Conservation (phyloP, 2,329 filamentous ascomycete species). For the Verticillium nonalfalfae region DNA sequence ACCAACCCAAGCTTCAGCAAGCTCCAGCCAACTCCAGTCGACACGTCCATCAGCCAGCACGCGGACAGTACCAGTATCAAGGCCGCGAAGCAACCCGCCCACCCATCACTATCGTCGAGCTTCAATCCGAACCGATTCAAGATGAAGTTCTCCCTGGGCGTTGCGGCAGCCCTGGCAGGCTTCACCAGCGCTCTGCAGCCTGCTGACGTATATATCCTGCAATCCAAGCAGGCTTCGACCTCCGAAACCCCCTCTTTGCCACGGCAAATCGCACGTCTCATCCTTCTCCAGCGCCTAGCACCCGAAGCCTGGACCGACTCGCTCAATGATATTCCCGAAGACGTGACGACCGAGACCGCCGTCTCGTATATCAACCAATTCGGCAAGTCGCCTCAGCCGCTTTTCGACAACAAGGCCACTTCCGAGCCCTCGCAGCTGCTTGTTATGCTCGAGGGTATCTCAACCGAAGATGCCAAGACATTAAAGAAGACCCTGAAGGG, state of each 20-base stretch:
- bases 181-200: constrained; percentile 30
- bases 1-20: constrained; percentile 2
- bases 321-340: constrained; percentile 36
- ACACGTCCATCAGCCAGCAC: too few relatives aligned
- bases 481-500: constrained; percentile 34
- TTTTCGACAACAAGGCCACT: constrained; percentile 40
- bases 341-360: constrained; percentile 36
- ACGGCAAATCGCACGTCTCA: constrained; percentile 48
- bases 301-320: constrained; percentile 35
- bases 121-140: constrained; percentile 12
- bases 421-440: constrained; percentile 46
- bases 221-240: constrained; percentile 21
- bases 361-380: constrained; percentile 54
- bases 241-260: constrained; percentile 35
- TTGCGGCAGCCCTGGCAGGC: constrained; percentile 29
- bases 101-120: neutral
- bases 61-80: neutral
- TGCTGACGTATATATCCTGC: constrained; percentile 50
- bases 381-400: constrained; percentile 41
- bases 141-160: constrained; percentile 37
- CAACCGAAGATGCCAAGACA: constrained; percentile 31
- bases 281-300: constrained; percentile 52
- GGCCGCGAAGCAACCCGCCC: neutral
- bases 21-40: constrained; percentile 3
- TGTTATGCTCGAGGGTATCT: constrained; percentile 52